A percentile compares a stretch with the other conserved stretches of the same genome.
Evolutionary conservation across 495 filamentous ascomycete genomes (phyloP).

Genomic region (Podospora pseudocomata): DNA sequence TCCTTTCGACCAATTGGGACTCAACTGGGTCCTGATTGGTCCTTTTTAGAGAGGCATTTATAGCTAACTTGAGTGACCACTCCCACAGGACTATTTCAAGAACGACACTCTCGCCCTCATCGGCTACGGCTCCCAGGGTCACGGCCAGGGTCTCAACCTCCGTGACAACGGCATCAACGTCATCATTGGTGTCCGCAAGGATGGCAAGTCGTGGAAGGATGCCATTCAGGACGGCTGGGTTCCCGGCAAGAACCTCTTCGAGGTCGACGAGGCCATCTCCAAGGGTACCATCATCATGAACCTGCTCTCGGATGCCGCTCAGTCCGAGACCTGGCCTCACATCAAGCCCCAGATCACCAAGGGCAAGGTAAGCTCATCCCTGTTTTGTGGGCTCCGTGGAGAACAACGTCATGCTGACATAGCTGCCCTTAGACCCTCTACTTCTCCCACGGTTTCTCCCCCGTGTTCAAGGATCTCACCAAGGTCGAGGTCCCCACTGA

Average conservation of each 20-base stretch:
- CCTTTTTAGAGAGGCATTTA: neutral
- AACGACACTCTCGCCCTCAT: conserved; percentile 98
- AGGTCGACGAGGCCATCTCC: conserved; percentile 89
- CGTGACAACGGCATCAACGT: conserved; percentile 99
- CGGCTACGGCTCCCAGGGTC: conserved; percentile 96
- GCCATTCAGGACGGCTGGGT: conserved; percentile 97
- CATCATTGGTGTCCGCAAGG: conserved; percentile 96
- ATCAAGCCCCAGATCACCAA: conserved; percentile 98
- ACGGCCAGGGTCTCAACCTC: conserved; percentile 98
- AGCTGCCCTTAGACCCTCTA: conserved; percentile 71
- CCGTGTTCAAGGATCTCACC: conserved; percentile 98
- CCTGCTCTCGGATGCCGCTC: conserved; percentile 93
- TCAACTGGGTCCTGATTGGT: neutral
- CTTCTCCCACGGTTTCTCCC: conserved; percentile 99
- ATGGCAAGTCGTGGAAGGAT: conserved; percentile 97
- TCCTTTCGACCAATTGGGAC: neutral
- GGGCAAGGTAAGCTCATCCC: conserved; percentile 67
- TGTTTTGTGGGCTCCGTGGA: neutral
- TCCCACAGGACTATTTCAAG: conserved; percentile 95
- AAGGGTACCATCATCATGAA: conserved; percentile 98
- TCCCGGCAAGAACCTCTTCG: conserved; percentile 96
- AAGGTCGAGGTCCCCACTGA: conserved; percentile 94
- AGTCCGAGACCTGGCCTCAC: conserved; percentile 95
- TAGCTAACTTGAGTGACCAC: neutral
- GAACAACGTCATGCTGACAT: conserved; percentile 11